A percentile compares a stretch with the other conserved stretches of the same genome.
These are phyloP conservation scores for Lepidopterella palustris DNA, from an alignment of 495 filamentous ascomycete genomes.

Conservation along the genomic window DNA sequence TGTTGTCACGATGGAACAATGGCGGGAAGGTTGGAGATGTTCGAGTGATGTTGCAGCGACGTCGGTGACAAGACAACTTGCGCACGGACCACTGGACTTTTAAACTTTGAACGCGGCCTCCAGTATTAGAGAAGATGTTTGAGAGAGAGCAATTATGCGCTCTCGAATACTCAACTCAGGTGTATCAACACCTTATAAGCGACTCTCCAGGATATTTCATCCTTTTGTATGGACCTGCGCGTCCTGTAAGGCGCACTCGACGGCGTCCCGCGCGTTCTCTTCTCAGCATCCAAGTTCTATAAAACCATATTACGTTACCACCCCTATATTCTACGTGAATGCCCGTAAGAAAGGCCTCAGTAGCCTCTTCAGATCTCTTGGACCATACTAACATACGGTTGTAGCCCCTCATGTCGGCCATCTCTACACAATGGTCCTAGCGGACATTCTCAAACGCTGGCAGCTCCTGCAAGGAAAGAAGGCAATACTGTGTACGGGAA, in stretches of 20 bases:
- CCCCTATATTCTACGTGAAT: conserved; percentile 99
- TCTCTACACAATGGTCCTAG: conserved; percentile 83
- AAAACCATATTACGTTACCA: conserved; percentile 95
- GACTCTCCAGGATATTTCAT: not conserved
- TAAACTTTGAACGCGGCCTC: not conserved
- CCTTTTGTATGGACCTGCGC: conserved; percentile 14
- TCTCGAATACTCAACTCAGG: conserved; percentile 4
- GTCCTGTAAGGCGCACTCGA: conserved; percentile 2
- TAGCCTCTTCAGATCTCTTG: not conserved
- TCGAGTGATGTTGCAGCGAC: not conserved
- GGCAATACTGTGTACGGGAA: conserved; percentile 79
- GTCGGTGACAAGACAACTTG: too few species aligned
- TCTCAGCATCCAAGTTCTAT: not conserved
- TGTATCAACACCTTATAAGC: not conserved
- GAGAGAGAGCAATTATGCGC: conserved; percentile 9
- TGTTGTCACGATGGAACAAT: not conserved
- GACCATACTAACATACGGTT: not conserved
- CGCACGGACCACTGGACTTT: not conserved
- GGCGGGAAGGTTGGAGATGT: not conserved
- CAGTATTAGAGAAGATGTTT: not conserved
- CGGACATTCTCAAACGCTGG: conserved; percentile 92
- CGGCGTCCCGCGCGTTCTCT: conserved; percentile 2
- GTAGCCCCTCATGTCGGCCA: conserved; percentile 91
- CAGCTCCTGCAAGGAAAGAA: conserved; percentile 64
- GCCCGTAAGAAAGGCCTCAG: conserved; percentile 53